Evolutionary conservation across 257 asterid genomes (phyloP).

Genomic region (Echium plantagineum): DNA sequence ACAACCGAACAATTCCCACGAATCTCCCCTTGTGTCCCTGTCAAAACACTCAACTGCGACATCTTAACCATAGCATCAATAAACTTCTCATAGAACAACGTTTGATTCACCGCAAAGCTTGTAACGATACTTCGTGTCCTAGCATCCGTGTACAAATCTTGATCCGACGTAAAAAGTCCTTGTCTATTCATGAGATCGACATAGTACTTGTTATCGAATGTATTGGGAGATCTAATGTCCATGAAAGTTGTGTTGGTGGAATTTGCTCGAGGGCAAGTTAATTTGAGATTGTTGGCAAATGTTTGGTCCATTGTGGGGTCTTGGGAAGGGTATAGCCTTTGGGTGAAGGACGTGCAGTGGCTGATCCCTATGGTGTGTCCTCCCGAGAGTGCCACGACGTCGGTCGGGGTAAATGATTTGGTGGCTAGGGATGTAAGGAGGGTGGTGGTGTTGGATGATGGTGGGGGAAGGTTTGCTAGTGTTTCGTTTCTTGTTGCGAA

Average conservation of each 20-base stretch:
- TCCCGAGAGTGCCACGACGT: constrained; percentile 66
- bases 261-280: constrained; percentile 33
- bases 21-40: constrained; percentile 50
- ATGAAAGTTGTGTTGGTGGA: constrained; percentile 35
- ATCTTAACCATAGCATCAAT: constrained; percentile 41
- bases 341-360: constrained; percentile 46
- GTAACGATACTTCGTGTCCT: constrained; percentile 41
- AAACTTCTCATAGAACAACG: constrained; percentile 37
- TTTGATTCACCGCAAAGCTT: constrained; percentile 36
- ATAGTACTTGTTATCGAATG: constrained; percentile 53
- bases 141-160: constrained; percentile 51
- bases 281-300: constrained; percentile 33
- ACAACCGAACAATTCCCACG: constrained; percentile 48
- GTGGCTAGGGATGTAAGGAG: constrained; percentile 34
- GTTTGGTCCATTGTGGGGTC: constrained; percentile 51
- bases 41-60: constrained; percentile 54
- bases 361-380: constrained; percentile 72
- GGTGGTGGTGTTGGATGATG: constrained; percentile 37
- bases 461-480: constrained; percentile 50
- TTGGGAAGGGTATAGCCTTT: constrained; percentile 59
- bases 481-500: constrained; percentile 35
- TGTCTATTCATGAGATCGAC: constrained; percentile 60
- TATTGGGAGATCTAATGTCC: constrained; percentile 43
- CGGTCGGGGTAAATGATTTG: constrained; percentile 39
- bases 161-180: constrained; percentile 68